Base-by-base conservation (phyloP, 192 early-diverging fungal genomes). In the Backusella macrospora region DNA sequence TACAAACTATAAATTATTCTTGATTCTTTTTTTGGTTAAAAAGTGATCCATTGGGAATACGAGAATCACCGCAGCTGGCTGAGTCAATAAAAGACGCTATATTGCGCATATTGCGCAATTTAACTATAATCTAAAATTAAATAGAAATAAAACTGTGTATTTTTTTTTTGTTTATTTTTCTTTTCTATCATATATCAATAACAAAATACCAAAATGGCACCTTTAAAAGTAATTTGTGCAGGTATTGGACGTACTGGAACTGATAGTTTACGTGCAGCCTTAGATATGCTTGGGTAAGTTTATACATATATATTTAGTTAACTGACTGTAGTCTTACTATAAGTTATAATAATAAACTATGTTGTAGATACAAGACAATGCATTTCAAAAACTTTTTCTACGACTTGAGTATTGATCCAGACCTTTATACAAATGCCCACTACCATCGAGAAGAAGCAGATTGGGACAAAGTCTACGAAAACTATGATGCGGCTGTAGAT, bases 241-340 rank as follows among this genome's bases (percentile, higher is more conserved):
- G 70, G 75, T 4, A 46, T 44, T 34, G 75, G 75, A 59, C 62
- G 75, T 43, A 62, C 70, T 52, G 75, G 75, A 2, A 76, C 75
- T 21, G 64, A 70, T 23, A 65, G 68, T 55, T 39, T 76, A 38
- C 69, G 65, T 45, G 16, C 48, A 18, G 75, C 75, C 39, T 72
- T 76, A 62, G 64, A 63, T 39, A 65, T 18, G 0, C 70, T 76
- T 55, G 75, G 75, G 69, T 76, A 76, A 48, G 15, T 47, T 18
- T 9, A 6, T 7, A 68, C 15, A 0, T 15, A 14, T 34, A 34
- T 34, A 34, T 34, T 34, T 34, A 34, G 29, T 34, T 34, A 34
- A 2, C 29, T 34, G 29, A 21, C 39, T 1, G 13, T 38, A 23
- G 3, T 15, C n/a, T 8, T 15, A 21, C 1, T 8, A 62, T 6